Base-by-base conservation (phyloP, 495 filamentous ascomycete genomes). In the Rostrohypoxylon terebratum region DNA sequence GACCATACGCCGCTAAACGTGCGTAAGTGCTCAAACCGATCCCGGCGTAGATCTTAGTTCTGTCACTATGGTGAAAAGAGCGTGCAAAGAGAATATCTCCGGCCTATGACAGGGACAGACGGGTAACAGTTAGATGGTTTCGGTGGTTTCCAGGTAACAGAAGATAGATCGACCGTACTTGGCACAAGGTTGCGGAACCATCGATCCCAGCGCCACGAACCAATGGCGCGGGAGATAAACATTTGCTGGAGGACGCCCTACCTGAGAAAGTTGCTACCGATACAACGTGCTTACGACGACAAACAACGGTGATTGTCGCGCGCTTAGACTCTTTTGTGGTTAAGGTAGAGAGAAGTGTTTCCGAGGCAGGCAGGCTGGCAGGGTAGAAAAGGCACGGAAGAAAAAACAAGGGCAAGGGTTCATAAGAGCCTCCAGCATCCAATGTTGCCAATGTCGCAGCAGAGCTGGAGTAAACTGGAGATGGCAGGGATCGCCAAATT, bases 371-470 rank as follows among this genome's bases (percentile, higher is more conserved):
- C n/a, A n/a, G n/a, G 4, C 8, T 1, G 36, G 13, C 36, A 38
- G 36, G 36, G 3, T 11, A 38, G 36, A 38, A 6, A 38, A 11
- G 36, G 3, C 36, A 10, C 1, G 36, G 36, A 4, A 38, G n/a
- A 38, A 11, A 1, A 2, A 44, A 16, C 42, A 45, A 45, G 42
- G 42, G 42, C 16, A 45, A 45, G 71, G 47, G 54, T 45, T 31
- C 33, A 42, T 28, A 68, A 73, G 70, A 73, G 70, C 70, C 70
- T 73, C 70, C 54, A 68, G 64, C 63, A 40, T 53, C 59, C 3
- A 28, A 3, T 28, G 28, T 28, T 28, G 28, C 28, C 28, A 48
- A 66, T 64, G 70, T 57, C 48, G 55, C 54, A 40, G 45, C 18
- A 20, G 5, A 68, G 38, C 51, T 55, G 64, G 54, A 38, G 64